Evolutionary conservation across 1,284 basidiomycete species (phyloP), one percentile per base, ranked within the genome.

Genomic region (Earliella scabrosa): DNA sequence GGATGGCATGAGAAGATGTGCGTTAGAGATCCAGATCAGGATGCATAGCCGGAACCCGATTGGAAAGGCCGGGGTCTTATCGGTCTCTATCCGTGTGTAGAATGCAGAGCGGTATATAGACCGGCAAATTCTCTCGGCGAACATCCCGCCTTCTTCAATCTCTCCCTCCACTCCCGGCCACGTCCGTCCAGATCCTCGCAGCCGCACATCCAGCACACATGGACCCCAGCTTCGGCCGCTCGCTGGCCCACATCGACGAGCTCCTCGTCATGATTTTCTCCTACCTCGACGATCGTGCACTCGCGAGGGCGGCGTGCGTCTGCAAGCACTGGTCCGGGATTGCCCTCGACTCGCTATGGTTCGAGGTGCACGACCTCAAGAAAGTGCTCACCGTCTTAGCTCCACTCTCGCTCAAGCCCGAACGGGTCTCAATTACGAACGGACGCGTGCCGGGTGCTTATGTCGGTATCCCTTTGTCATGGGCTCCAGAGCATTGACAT

Each of bases 331-430:
- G 70, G 70, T 60, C 66, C 4, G 67, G 69, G 6, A 60, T 68
- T 31, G 68, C 69, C 11, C 62, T 71, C 24, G 68, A 70, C 52
- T 20, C 48, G 10, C 53, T 68, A 18, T 72, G 70, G 70, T 56
- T 58, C 26, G 64, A 66, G 36, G 63, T 72, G 16, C 46, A 57
- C 48, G 67, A 81, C 61, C 65, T 86, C 4, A 54, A 72, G 26
- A 70, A 70, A 10, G 70, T 89, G 7, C 74, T 87, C 45, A 67
- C 68, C 31, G 61, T 85, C 3, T 75, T 88, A 2, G 70, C 70
- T 21, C 77, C 80, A 4, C 66, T 81, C 32, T 44, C 54, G 14
- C 52, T 59, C 43, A 62, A 57, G 35, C 54, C 63, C n/a, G 59
- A 65, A 23, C 54, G 57, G 8, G 43, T 43, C 35, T 40, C 58